phyloP scores from a whole-genome alignment of 2,329 filamentous ascomycete species.

The Claviceps pusilla region DNA sequence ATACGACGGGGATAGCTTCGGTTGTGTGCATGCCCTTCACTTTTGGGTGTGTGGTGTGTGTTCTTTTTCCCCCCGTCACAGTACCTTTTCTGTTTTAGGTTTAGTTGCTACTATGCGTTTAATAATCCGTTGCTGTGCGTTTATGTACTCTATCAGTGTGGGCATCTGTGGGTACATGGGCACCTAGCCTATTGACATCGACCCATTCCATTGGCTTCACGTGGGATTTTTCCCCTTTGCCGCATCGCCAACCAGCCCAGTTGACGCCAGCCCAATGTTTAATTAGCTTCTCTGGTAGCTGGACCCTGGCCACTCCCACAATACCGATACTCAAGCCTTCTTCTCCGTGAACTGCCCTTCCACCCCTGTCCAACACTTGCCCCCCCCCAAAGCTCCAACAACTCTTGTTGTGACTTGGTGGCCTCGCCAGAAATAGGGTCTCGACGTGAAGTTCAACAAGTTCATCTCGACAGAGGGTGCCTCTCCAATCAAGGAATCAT shows the following conservation, averaged over 20 bases:
- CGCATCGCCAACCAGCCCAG: not conserved
- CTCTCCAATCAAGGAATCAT: not conserved
- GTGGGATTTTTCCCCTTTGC: not conserved
- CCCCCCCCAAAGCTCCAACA: not conserved
- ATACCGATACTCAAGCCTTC: not conserved
- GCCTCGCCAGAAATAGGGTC: conserved; percentile 1
- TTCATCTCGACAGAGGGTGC: not conserved
- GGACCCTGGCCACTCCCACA: not conserved
- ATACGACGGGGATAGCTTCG: no score
- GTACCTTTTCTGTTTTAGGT: no score
- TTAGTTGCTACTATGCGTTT: no score
- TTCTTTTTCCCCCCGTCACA: no score
- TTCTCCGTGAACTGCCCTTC: not conserved
- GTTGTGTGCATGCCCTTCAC: no score
- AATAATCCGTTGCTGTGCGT: no score
- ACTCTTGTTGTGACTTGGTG: not conserved
- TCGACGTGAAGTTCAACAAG: not conserved
- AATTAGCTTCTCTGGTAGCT: not conserved
- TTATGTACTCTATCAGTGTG: no score
- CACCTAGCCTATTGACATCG: no score
- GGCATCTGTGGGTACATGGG: no score
- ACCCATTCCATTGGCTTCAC: no score
- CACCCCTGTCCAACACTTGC: not conserved
- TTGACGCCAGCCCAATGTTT: not conserved
- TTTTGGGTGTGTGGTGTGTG: no score